A percentile compares a stretch with the other conserved stretches of the same genome.
phyloP scores from a whole-genome alignment of 2,329 filamentous ascomycete species.

The Aspergillus fructus region DNA sequence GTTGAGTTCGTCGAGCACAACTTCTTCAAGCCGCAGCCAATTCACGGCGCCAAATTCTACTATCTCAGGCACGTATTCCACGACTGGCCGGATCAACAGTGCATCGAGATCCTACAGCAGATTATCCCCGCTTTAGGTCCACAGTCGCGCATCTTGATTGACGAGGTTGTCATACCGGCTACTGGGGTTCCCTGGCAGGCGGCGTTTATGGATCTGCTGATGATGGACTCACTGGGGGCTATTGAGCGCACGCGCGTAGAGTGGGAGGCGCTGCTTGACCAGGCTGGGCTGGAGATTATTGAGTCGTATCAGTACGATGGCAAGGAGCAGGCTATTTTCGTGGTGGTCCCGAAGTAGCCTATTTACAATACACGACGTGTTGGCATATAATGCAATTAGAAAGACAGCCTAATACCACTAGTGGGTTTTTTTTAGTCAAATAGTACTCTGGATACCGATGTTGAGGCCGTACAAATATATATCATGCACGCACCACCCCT shows the following conservation, averaged over 20 bases:
- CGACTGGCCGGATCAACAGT: slow-evolving; percentile 12
- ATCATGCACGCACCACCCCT: no score
- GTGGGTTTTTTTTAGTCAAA: no score
- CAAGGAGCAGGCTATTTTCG: background rate
- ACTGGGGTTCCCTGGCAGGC: background rate
- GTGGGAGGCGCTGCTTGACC: background rate
- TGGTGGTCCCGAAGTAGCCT: background rate
- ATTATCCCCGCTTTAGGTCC: slow-evolving; percentile 12
- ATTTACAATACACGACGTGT: no score
- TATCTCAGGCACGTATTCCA: slow-evolving; percentile 12
- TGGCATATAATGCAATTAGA: no score
- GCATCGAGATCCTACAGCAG: slow-evolving; percentile 4
- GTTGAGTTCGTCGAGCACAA: slow-evolving; percentile 15
- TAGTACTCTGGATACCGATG: no score
- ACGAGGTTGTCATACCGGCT: slow-evolving; percentile 9
- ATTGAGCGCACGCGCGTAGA: slow-evolving; percentile 1
- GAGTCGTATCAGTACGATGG: background rate
- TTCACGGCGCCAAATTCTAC: slow-evolving; percentile 15
- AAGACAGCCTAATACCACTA: no score
- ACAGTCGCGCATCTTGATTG: slow-evolving; percentile 6
- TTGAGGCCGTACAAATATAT: no score
- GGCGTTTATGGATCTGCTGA: slow-evolving; percentile 3
- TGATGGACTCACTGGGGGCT: slow-evolving; percentile 1
- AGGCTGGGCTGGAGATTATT: background rate
- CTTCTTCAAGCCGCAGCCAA: slow-evolving; percentile 12